Evolutionary conservation across 208 protist genomes (phyloP), one percentile per base, ranked within the genome.

Genomic region (Balamuthia mandrillaris): DNA sequence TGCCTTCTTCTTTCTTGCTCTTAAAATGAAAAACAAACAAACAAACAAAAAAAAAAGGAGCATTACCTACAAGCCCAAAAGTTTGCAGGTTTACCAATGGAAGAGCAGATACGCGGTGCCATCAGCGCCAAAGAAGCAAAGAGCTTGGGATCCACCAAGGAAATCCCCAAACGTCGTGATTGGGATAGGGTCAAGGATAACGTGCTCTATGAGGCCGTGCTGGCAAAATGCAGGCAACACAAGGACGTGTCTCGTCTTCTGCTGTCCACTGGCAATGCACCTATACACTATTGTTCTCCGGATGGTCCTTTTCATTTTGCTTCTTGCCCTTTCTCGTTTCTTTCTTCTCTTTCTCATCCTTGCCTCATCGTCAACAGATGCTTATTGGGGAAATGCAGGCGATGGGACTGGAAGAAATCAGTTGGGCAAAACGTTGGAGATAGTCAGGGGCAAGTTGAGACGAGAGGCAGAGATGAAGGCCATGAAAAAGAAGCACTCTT

Each of bases 31-130:
- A 27, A 60, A 27, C 52, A 1, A 3, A 60, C 24, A 60, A 6
- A 60, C 24, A 60, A 12, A 7, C 4, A 39, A 7, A 7, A 9
- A 39, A 56, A 16, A 16, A 33, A 82, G 74, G 74, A 82, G 41
- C 37, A 82, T 52, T 82, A 82, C 29, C 42, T 82, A 18, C 74
- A 82, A 39, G 74, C 49, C 1, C 49, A 82, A 63, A 82, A 82
- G 74, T 82, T 82, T 81, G 72, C 45, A 33, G 70, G 74, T 14
- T 29, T 82, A 27, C 74, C 74, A 5, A 21, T 82, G 49, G 74
- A 82, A 24, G 74, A 82, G 35, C 12, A 65, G 31, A 82, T 82
- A 1, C 0, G 74, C 9, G 65, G 65, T 37, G 74, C 41, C 3
- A 27, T 24, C 9, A 52, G 65, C 27, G 51, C 74, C 5, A 45